Base-by-base conservation (phyloP, 2,329 filamentous ascomycete genomes). In the Verticillium longisporum region DNA sequence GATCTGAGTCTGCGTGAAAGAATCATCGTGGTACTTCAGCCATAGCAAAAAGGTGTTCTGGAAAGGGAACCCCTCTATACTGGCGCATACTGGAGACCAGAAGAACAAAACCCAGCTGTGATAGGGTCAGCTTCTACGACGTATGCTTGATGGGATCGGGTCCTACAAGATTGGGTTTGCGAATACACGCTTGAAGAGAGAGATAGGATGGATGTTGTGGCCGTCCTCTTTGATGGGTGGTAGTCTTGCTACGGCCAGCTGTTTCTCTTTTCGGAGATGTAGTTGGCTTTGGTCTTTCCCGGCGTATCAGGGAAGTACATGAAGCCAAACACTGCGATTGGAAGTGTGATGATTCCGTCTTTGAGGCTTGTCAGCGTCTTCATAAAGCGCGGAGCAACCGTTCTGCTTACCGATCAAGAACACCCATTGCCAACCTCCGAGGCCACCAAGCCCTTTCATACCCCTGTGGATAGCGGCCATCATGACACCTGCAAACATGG, bases 401-500 rank as follows among this genome's bases (percentile, higher is more conserved):
- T 15, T 4, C 15, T 11, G 1, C 55, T 15, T 33, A 60, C 63
- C 62, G 18, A 63, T 63, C 11, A 64, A 55, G 56, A 74, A 76
- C 0, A 78, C 69, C 78, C 78, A 80, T 38, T 82, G 73, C 83
- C 84, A 87, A 0, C 79, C 81, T 0, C 73, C 70, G 1, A 83
- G 68, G 0, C 80, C 80, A 21, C 69, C 69, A 2, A 77, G 65
- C 0, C 82, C 82, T 37, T 80, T 67, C 21, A 72, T 65, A 5
- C 74, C 75, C 18, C 73, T 69, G 38, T 69, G 68, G 6, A 74
- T 71, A 10, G 77, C 80, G 0, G 79, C 80, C 66, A 85, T 82
- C 32, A 86, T 76, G 64, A 81, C 82, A 0, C 84, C 84, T 1
- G 79, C 78, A 60, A 87, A 84, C 78, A 87, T 83, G 0, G 80